phyloP scores from a whole-genome alignment of 441 rosid genomes.

The Gossypium laxum region DNA sequence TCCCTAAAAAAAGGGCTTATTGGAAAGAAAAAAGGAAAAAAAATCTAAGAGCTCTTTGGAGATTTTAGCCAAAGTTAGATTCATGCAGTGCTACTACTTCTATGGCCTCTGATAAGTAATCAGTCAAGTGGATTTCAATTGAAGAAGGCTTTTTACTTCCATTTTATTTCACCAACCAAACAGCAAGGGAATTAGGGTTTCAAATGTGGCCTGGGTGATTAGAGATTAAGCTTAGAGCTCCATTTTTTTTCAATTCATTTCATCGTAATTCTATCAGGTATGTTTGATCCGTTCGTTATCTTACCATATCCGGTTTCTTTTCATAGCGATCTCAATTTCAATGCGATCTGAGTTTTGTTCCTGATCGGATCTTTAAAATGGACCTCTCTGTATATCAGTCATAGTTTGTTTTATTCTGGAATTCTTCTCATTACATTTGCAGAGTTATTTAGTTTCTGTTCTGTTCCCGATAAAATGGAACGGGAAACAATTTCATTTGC shows the following conservation, averaged over 20 bases:
- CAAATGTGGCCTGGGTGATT: background rate
- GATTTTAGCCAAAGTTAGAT: background rate
- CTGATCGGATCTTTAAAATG: conserved; percentile 5
- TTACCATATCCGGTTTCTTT: background rate
- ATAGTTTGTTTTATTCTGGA: background rate
- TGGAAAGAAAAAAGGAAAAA: no score
- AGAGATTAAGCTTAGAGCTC: background rate
- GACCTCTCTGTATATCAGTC: background rate
- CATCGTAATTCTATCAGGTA: conserved; percentile 4
- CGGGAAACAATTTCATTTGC: background rate
- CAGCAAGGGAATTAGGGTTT: background rate
- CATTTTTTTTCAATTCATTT: background rate
- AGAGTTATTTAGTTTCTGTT: background rate
- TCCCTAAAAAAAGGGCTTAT: no score
- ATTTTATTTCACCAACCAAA: background rate
- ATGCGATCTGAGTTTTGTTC: background rate
- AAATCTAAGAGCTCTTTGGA: no score
- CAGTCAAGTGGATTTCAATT: background rate
- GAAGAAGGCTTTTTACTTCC: background rate
- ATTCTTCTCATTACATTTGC: background rate
- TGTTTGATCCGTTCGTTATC: background rate
- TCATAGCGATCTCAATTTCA: background rate
- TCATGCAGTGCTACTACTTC: background rate
- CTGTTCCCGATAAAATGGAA: background rate
- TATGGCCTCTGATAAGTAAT: background rate